Base-by-base conservation (phyloP, 2,329 filamentous ascomycete genomes). In the Penicillium fuscoglaucum region DNA sequence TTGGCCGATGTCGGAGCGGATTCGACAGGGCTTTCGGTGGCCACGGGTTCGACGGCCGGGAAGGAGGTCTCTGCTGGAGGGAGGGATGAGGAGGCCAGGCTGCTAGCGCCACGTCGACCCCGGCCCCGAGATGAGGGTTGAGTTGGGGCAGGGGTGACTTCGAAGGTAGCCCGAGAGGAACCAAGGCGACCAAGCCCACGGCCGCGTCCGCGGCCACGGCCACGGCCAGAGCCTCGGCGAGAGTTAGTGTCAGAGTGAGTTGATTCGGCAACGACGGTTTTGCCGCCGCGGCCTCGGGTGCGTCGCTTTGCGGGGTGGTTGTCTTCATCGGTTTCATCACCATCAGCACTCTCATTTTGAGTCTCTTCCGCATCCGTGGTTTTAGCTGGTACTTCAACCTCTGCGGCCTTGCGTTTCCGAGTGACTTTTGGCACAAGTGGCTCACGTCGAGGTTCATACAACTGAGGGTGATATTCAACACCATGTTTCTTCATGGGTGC, bases 381-480 rank as follows among this genome's bases (percentile, higher is more conserved):
- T 61, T 66, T 62, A 53, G 61, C 61, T 37, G 72, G 61, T 37
- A 67, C 61, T 63, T 74, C 73, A 40, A 73, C 54, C 62, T 75
- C 72, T 33, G 70, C 69, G 9, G 73, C 72, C 62, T 73, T 76
- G 57, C 74, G 74, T 58, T 75, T 76, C 52, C 73, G 72, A 2
- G 68, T 75, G 35, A 68, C 59, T 61, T 74, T 74, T 4, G 59
- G 64, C 24, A 67, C 57, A 21, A 64, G 58, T 31, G 69, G 68
- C 46, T 71, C 66, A 21, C 63, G 61, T 5, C 72, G 73, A 3
- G 65, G 66, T 40, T 76, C 71, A 55, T 70, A 73, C 46, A 73
- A 63, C 50, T 69, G 72, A n/a, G 76, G 74, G 21, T 74, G 65
- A 45, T 72, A 70, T 21, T 76, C 72, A 13, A 72, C 65, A 13